phyloP scores from a whole-genome alignment of 1,139 yeast species.

The Suzukiozyma palmioleophila region DNA sequence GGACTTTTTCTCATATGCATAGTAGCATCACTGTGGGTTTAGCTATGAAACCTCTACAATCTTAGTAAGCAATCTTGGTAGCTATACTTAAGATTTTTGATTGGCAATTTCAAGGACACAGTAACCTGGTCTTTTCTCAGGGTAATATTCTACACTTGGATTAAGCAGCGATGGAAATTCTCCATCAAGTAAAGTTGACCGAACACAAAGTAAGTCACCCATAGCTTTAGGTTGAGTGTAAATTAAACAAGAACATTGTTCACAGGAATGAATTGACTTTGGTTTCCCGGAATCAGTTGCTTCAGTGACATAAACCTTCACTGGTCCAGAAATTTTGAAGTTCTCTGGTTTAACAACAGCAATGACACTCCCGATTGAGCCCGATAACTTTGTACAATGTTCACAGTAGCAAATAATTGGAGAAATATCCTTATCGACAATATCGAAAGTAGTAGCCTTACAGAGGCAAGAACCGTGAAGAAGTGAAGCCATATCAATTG shows the following conservation, averaged over 20 bases:
- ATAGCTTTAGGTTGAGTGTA: slow-evolving; percentile 3
- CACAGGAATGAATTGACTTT: slow-evolving; percentile 1
- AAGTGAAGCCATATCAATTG: not conserved
- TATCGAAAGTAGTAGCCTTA: not conserved
- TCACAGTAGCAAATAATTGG: slow-evolving; percentile 2
- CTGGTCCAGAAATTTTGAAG: not conserved
- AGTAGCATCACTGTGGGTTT: too few relatives aligned
- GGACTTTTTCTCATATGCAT: too few relatives aligned
- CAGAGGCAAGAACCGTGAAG: not conserved
- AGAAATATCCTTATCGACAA: not conserved
- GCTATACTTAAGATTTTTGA: too few relatives aligned
- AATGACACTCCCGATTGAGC: slow-evolving; percentile 2
- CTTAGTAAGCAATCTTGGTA: too few relatives aligned
- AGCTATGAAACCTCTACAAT: too few relatives aligned
- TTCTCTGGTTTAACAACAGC: slow-evolving; percentile 2
- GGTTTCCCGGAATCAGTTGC: slow-evolving; percentile 1
- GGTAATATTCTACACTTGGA: not conserved
- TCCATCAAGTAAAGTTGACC: slow-evolving; percentile 2
- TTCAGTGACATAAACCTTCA: not conserved
- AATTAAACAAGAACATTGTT: not conserved
- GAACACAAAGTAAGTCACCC: slow-evolving; percentile 2
- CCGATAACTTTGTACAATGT: slow-evolving; percentile 1
- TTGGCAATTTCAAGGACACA: not conserved
- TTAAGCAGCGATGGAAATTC: slow-evolving; percentile 1
- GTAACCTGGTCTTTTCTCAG: slow-evolving; percentile 1